These are phyloP conservation scores for Trypanosoma conorhini DNA, from an alignment of 208 protist species.

Conservation along the genomic window DNA sequence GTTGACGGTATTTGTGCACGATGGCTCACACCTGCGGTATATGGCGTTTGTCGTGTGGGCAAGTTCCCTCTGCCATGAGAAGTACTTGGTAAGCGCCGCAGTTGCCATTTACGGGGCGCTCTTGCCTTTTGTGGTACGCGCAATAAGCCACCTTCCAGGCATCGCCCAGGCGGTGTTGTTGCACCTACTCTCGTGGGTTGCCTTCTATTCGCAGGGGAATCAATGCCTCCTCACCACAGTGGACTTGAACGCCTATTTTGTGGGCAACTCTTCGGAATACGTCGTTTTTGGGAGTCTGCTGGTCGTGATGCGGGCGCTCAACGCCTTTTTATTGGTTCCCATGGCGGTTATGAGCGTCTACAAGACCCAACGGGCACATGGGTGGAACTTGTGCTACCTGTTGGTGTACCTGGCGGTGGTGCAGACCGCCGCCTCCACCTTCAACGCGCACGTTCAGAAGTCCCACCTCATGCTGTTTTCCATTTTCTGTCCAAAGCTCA, in stretches of 20 bases:
- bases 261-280: conserved; percentile 55
- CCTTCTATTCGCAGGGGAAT: conserved; percentile 71
- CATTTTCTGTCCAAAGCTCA: conserved; percentile 84
- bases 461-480: conserved; percentile 84
- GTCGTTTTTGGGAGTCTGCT: conserved; percentile 52
- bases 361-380: background rate
- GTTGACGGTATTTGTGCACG: conserved; percentile 6
- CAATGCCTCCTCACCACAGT: conserved; percentile 75
- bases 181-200: conserved; percentile 45
- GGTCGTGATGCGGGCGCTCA: conserved; percentile 67
- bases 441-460: conserved; percentile 71
- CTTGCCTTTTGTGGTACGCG: conserved; percentile 31
- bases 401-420: conserved; percentile 42
- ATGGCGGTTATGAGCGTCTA: conserved; percentile 33
- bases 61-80: conserved; percentile 54
- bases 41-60: conserved; percentile 52
- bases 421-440: conserved; percentile 45
- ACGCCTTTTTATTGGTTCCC: conserved; percentile 51
- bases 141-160: conserved; percentile 13
- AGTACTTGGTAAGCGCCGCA: conserved; percentile 34
- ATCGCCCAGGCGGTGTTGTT: conserved; percentile 38
- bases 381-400: conserved; percentile 30
- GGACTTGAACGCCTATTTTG: conserved; percentile 80
- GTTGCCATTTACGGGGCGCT: conserved; percentile 44
- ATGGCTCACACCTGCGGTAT: conserved; percentile 23